Base-by-base conservation (phyloP, 768 basidiomycete species). In the Botryobasidium botryosum region DNA sequence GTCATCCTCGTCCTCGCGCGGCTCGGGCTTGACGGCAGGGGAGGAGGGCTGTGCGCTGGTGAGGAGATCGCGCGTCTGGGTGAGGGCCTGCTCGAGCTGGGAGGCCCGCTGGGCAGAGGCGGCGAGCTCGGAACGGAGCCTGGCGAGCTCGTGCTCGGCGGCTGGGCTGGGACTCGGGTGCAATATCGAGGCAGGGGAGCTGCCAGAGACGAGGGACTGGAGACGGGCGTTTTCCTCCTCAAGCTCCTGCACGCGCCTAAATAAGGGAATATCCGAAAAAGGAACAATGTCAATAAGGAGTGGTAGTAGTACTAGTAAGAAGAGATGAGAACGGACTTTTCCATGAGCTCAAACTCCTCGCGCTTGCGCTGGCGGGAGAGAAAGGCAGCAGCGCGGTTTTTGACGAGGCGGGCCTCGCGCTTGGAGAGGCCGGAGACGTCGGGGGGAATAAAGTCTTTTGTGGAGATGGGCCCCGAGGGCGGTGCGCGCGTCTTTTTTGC, bases 351-450 rank as follows among this genome's bases (percentile, higher is more conserved):
- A 56, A 86, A 90, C 64, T 88, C 85, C 63, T 90, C 86, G 45
- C 86, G 75, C 62, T 90, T 90, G 55, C 86, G 71, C 61, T 90
- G 86, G 59, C 86, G 70, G 62, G 77, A 80, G 57, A 90, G 77
- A 66, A 90, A 90, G 47, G 86, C 86, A 8, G 86, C 86, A 10
- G 86, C 86, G 46, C 86, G 72, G 64, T 90, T 90, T 69, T 90
- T 90, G 46, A 90, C 81, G 6, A 90, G 71, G 43, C 86, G 76
- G 49, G 86, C 86, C 63, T 90, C 86, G 41, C 86, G 82, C 62
- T 90, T 90, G 68, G 70, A 77, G 48, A 90, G 70, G 40, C 87
- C 87, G 48, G 75, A 72, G 48, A 88, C 85, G 58, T 90, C 85
- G 40, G 86, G 86, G 8, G 85, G 84, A 17, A 90, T 59, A 55